These are phyloP conservation scores for Pseudofabraea citricarpa DNA, from an alignment of 2,329 filamentous ascomycete species.

Conservation along the genomic window DNA sequence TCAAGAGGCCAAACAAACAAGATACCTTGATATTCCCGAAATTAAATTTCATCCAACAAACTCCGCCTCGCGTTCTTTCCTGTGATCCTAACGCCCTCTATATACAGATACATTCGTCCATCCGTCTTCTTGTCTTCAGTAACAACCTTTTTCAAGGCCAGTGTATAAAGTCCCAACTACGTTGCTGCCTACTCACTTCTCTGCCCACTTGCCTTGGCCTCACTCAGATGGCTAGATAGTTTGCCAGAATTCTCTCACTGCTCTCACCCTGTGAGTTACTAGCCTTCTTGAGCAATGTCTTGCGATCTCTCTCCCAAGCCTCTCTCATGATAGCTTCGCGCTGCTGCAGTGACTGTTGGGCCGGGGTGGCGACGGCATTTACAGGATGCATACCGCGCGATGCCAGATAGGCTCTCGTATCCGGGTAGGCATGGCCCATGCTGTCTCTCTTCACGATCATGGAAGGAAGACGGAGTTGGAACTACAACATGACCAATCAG, in stretches of 20 bases:
- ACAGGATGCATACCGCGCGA: slow-evolving; percentile 14
- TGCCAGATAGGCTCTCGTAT: neutral
- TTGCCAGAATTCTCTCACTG: slow-evolving; percentile 19
- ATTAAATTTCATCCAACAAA: no score
- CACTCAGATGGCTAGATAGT: slow-evolving; percentile 20
- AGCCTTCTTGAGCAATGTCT: slow-evolving; percentile 27
- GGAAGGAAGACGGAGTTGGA: slow-evolving; percentile 54
- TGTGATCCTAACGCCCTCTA: no score
- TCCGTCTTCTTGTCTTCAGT: no score
- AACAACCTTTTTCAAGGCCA: no score
- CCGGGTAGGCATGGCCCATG: slow-evolving; percentile 12
- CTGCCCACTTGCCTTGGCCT: no score
- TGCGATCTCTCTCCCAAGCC: slow-evolving; percentile 37
- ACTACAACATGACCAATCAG: slow-evolving; percentile 31
- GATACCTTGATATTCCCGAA: no score
- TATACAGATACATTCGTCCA: no score
- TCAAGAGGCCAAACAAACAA: no score
- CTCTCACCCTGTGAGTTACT: slow-evolving; percentile 18
- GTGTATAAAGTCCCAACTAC: no score
- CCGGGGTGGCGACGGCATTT: slow-evolving; percentile 31
- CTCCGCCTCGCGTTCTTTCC: no score
- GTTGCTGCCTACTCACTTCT: no score
- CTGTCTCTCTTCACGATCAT: slow-evolving; percentile 47
- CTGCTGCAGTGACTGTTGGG: slow-evolving; percentile 42
- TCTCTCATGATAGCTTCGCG: slow-evolving; percentile 43